phyloP scores from a whole-genome alignment of 805 yeast species.

The Wickerhamomyces rabaulensis region DNA sequence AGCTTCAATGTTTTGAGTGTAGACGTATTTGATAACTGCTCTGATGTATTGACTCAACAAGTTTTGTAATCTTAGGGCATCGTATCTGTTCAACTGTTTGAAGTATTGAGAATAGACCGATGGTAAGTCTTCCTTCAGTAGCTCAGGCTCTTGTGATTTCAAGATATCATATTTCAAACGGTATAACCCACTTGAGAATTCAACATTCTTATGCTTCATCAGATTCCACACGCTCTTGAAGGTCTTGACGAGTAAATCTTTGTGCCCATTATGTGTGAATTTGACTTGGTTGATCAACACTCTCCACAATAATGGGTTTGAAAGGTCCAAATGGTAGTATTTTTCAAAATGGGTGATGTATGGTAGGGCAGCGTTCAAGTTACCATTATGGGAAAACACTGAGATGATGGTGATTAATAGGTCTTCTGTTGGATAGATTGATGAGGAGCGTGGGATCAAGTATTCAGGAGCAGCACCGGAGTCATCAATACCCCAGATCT shows the following conservation, averaged over 20 bases:
- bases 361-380: slow-evolving; percentile 7
- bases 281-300: slow-evolving; percentile 8
- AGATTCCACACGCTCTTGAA: slow-evolving; percentile 15
- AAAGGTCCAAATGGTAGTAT: slow-evolving; percentile 8
- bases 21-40: slow-evolving; percentile 3
- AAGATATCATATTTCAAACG: slow-evolving; percentile 8
- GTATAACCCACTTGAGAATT: slow-evolving; percentile 9
- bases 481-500: slow-evolving; percentile 19
- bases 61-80: slow-evolving; percentile 8
- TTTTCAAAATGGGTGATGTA: slow-evolving; percentile 12
- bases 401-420: slow-evolving; percentile 12
- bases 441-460: slow-evolving; percentile 7
- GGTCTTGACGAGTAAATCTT: slow-evolving; percentile 1
- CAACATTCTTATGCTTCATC: slow-evolving; percentile 8
- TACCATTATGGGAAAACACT: slow-evolving; percentile 14
- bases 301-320: slow-evolving; percentile 13
- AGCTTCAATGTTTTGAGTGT: slow-evolving; percentile 7
- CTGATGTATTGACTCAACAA: slow-evolving; percentile 11
- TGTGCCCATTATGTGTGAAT: slow-evolving; percentile 2
- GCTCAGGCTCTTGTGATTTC: slow-evolving; percentile 3
- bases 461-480: slow-evolving; percentile 3
- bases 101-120: slow-evolving; percentile 4
- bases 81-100: background rate
- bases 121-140: slow-evolving; percentile 12
- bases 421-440: slow-evolving; percentile 17